These are phyloP conservation scores for Vitis cinerea DNA, from an alignment of 164 flowering plant species.

Conservation along the genomic window DNA sequence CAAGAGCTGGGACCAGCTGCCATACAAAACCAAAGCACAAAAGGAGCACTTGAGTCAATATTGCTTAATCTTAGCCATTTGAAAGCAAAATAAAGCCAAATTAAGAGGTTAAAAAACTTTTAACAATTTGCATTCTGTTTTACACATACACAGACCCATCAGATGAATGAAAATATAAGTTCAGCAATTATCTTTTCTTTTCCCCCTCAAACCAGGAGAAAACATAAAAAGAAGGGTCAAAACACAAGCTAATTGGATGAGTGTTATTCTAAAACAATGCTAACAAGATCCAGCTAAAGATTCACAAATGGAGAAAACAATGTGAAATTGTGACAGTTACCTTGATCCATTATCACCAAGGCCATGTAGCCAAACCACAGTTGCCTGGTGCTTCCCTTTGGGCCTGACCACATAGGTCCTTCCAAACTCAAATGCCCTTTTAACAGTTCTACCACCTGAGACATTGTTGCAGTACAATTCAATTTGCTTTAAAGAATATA, in stretches of 20 bases:
- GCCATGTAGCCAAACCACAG: constrained; percentile 60
- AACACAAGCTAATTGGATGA: no score
- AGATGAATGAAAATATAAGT: no score
- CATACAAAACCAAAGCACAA: constrained; percentile 17
- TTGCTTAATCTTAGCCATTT: no score
- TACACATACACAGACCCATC: no score
- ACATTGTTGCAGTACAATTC: not conserved
- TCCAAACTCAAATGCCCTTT: constrained; percentile 44
- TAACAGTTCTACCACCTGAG: constrained; percentile 31
- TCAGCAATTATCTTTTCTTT: no score
- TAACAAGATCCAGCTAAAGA: no score
- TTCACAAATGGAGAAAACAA: not conserved
- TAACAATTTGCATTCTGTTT: no score
- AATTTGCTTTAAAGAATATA: not conserved
- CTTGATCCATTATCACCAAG: constrained; percentile 59
- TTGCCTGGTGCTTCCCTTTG: constrained; percentile 53
- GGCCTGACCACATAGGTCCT: constrained; percentile 54
- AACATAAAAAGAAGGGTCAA: no score
- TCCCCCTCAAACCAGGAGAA: no score
- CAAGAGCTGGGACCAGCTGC: constrained; percentile 55
- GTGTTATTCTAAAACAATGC: no score
- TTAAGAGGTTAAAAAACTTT: no score
- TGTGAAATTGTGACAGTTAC: constrained; percentile 6
- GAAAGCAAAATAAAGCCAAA: no score
- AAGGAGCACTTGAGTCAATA: not conserved